These are phyloP conservation scores for Pseudozyma flocculosa DNA, from an alignment of 1,284 basidiomycete species.

Conservation along the genomic window DNA sequence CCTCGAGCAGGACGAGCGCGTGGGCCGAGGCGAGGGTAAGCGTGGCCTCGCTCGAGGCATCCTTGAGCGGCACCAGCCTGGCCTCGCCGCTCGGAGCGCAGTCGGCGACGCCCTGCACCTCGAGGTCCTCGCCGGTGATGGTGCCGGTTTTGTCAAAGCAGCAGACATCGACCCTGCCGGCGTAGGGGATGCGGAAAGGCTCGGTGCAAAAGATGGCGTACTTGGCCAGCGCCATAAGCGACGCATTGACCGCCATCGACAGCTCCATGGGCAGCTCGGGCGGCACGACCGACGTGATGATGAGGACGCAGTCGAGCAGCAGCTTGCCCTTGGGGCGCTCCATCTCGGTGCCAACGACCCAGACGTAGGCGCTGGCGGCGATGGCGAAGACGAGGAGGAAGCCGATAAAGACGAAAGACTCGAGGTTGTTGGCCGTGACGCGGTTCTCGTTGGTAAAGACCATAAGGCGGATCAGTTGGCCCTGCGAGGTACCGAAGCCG, in stretches of 20 bases:
- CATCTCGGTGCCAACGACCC: conserved; percentile 52
- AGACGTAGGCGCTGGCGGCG: conserved; percentile 54
- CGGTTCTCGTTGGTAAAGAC: conserved; percentile 57
- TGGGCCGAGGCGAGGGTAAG: conserved; percentile 90
- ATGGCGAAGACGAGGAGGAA: conserved; percentile 57
- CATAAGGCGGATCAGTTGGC: conserved; percentile 57
- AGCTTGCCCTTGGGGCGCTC: conserved; percentile 56
- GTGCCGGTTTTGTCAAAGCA: conserved; percentile 59
- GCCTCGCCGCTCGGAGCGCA: conserved; percentile 31
- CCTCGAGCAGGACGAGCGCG: conserved; percentile 86
- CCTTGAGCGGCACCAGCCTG: conserved; percentile 73
- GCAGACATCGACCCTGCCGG: conserved; percentile 57
- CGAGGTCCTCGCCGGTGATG: conserved; percentile 56
- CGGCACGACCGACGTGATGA: conserved; percentile 58
- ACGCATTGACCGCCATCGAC: conserved; percentile 57
- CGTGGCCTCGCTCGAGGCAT: conserved; percentile 75
- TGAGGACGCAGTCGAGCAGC: conserved; percentile 55
- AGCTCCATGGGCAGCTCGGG: conserved; percentile 58
- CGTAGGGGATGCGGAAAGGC: conserved; percentile 57
- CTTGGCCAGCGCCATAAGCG: conserved; percentile 80
- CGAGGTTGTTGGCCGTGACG: conserved; percentile 56
- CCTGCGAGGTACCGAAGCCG: conserved; percentile 57
- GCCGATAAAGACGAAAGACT: conserved; percentile 56
- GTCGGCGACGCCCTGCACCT: conserved; percentile 53
- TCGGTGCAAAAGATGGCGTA: conserved; percentile 62